These are phyloP conservation scores for Digitaria exilis DNA, from an alignment of 202 grass and related monocot genomes.

Conservation along the genomic window DNA sequence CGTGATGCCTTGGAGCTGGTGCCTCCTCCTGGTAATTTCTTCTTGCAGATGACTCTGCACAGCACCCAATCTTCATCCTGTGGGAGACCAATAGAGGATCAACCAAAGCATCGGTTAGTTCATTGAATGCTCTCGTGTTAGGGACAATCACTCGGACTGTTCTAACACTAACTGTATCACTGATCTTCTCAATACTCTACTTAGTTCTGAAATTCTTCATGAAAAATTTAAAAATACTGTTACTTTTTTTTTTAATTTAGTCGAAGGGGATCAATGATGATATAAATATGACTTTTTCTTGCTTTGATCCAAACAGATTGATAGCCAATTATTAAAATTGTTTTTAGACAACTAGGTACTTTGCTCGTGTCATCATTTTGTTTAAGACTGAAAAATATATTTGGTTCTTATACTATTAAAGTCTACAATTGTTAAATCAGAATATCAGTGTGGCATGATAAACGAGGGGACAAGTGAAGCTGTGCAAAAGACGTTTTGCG, in stretches of 20 bases:
- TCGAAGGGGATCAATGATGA: no score
- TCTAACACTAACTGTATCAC: no score
- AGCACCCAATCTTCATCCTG: constrained; percentile 98
- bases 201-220: no score
- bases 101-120: constrained; percentile 40
- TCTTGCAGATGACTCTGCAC: constrained; percentile 88
- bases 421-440: background rate
- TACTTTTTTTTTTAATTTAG: no score
- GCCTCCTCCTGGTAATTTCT: constrained; percentile 45
- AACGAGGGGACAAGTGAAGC: background rate
- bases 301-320: background rate
- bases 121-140: no score
- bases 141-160: no score
- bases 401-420: background rate
- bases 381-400: background rate
- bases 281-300: background rate
- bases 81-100: constrained; percentile 15
- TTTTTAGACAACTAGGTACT: background rate
- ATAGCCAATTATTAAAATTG: background rate
- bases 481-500: background rate
- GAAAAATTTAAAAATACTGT: no score
- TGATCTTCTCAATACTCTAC: no score
- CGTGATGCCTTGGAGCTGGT: constrained; percentile 51
- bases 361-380: background rate
- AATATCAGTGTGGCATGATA: background rate